phyloP scores from a whole-genome alignment of 148 eudicot genomes.

The Amaranthus cruentus region DNA sequence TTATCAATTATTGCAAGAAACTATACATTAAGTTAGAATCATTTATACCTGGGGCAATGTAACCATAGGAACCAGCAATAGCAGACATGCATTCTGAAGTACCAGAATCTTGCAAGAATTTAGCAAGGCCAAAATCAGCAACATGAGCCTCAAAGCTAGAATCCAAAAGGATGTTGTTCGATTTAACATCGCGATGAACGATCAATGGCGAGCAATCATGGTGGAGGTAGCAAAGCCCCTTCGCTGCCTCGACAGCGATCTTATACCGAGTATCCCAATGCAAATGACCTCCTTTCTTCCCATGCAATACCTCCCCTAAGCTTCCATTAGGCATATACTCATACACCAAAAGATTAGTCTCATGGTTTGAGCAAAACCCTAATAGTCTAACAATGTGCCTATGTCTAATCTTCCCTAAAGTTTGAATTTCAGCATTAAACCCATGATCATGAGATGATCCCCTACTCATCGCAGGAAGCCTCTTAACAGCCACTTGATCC shows the following conservation, averaged over 20 bases:
- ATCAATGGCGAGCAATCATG: slow-evolving; percentile 90
- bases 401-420: slow-evolving; percentile 85
- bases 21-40: too few species aligned
- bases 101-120: slow-evolving; percentile 95
- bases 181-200: slow-evolving; percentile 90
- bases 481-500: slow-evolving; percentile 74
- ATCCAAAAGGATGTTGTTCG: slow-evolving; percentile 82
- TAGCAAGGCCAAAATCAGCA: slow-evolving; percentile 97
- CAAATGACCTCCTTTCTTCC: slow-evolving; percentile 95
- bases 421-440: slow-evolving; percentile 91
- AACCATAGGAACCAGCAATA: slow-evolving; percentile 88
- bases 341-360: slow-evolving; percentile 83
- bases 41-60: slow-evolving; percentile 74
- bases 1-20: too few species aligned
- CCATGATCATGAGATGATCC: slow-evolving; percentile 97
- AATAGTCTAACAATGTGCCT: slow-evolving; percentile 82
- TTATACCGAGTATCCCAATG: slow-evolving; percentile 89
- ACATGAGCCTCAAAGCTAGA: slow-evolving; percentile 87
- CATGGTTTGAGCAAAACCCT: slow-evolving; percentile 90
- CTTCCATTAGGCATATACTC: slow-evolving; percentile 99
- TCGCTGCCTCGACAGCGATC: slow-evolving; percentile 83
- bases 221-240: slow-evolving; percentile 91
- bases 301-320: slow-evolving; percentile 87
- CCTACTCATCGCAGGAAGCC: slow-evolving; percentile 76
- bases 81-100: slow-evolving; percentile 92